Evolutionary conservation across 176 grass and related monocot species (phyloP), one percentile per base, ranked within the genome.

Genomic region (Zea luxurians): DNA sequence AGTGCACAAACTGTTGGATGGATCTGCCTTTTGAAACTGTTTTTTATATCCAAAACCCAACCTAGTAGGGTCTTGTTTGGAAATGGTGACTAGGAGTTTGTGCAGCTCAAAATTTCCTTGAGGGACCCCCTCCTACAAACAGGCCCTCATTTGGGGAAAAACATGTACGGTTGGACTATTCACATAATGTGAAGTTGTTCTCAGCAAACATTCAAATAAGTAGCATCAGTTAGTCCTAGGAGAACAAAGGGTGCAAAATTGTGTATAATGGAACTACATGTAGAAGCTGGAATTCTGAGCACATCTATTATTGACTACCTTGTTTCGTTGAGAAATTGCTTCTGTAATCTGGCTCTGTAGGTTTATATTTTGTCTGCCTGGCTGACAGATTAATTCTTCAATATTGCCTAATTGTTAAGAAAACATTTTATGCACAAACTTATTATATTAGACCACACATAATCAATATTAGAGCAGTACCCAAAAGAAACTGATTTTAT

Each of bases 281-380:
- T 61, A 73, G 0, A 52, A 68, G 20, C 73, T 62, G 36, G 50
- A 71, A 10, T 54, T 42, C 49, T 75, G 61, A 53, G 18, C 12
- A 47, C 44, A 27, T 61, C 52, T 76, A 45, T 8, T 76, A 48
- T 37, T 71, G 35, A 10, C 2, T 48, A 76, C 27, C 6, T 71
- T 76, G 27, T 76, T 47, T 67, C 7, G 4, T 61, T 44, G 50
- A 6, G 37, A 78, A 68, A 9, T 50, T 80, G 3, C 18, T 69
- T 78, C 1, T 37, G 7, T 35, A 41, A 43, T 71, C 6, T 50
- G 11, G 7, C 9, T 78, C 75, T 79, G 16, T 63, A 71, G 37
- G n/a, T 75, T 59, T 81, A 50, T 41, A 45, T 38, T 78, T 60
- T 87, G 20, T 71, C 59, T 61, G 52, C 38, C 53, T 68, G 54